Evolutionary conservation across 176 grass and related monocot genomes (phyloP), one percentile per base, ranked within the genome.

Genomic region (Dactylis glomerata): DNA sequence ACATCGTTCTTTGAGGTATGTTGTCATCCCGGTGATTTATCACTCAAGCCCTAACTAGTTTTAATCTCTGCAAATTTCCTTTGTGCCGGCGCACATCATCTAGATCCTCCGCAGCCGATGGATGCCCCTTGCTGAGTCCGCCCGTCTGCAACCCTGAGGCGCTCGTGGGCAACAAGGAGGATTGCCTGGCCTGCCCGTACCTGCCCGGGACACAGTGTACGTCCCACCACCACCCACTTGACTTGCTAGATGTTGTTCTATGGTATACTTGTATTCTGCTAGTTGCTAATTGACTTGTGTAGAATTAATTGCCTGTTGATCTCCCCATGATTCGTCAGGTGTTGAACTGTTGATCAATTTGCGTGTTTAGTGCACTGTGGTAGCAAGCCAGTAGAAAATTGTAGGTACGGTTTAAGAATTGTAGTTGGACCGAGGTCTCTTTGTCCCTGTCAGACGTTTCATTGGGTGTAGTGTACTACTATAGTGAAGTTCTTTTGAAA

Each of bases 141-240:
- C 63, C 31, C 31, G 63, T 50, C 73, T 51, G 30, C 73, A 30
- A 36, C 10, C 30, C 20, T 11, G 30, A 81, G 69, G 58, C 44
- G 44, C 44, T 45, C 44, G 12, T 45, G 11, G 12, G 44, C 70
- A 30, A 58, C 46, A 37, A 87, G 61, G 79, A 82, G 59, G 71
- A 82, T 87, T n/a, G 86, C 71, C 72, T 12, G 79, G 86, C 15
- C 72, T 77, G 23, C 86, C 86, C 33, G 61, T 87, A 22, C 86
- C 71, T 82, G 37, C 68, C 52, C 24, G 52, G 26, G 52, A 61
- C 37, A 38, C 52, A 30, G 81, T 52, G 81, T 83, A 73, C 37
- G 55, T 38, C 6, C 38, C 3, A 8, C 52, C 8, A 6, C 42
- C 42, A 64, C 27, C 17, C 11, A 44, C 80, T 41, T 31, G 36